Percentiles rank a stretch among this genome's conserved stretches.
Conservation (phyloP, 768 basidiomycete species). For the Leccinum disarticulatum region DNA sequence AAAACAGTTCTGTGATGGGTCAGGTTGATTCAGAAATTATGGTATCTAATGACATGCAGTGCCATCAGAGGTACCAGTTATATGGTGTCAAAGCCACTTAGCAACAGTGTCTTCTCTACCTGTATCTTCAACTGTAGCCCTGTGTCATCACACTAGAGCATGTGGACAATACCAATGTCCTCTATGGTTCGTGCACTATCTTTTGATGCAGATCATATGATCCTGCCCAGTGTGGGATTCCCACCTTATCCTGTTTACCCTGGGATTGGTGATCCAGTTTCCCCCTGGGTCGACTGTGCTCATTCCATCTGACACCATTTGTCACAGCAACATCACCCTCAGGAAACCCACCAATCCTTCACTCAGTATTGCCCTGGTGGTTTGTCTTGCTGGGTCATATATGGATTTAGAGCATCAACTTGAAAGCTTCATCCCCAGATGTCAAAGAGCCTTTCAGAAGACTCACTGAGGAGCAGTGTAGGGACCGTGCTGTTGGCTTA, state of each 20-base stretch:
- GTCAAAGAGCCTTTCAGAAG: background rate
- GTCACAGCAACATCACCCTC: background rate
- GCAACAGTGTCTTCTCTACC: constrained; percentile 24
- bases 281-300: background rate
- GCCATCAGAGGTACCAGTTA: too few relatives aligned
- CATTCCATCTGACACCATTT: background rate
- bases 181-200: constrained; percentile 14
- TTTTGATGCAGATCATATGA: constrained; percentile 23
- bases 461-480: background rate
- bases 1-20: too few relatives aligned
- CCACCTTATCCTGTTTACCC: background rate
- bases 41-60: too few relatives aligned
- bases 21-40: too few relatives aligned
- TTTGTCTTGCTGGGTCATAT: background rate
- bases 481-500: background rate
- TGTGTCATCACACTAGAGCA: too few relatives aligned
- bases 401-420: background rate
- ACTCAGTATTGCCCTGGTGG: background rate
- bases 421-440: too few relatives aligned
- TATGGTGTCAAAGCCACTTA: background rate
- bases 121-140: too few relatives aligned
- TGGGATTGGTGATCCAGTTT: background rate
- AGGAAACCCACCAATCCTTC: background rate
- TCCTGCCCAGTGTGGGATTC: background rate
- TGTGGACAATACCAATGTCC: too few relatives aligned